These are phyloP conservation scores for Sporothrix brasiliensis DNA, from an alignment of 2,329 filamentous ascomycete genomes.

Conservation along the genomic window DNA sequence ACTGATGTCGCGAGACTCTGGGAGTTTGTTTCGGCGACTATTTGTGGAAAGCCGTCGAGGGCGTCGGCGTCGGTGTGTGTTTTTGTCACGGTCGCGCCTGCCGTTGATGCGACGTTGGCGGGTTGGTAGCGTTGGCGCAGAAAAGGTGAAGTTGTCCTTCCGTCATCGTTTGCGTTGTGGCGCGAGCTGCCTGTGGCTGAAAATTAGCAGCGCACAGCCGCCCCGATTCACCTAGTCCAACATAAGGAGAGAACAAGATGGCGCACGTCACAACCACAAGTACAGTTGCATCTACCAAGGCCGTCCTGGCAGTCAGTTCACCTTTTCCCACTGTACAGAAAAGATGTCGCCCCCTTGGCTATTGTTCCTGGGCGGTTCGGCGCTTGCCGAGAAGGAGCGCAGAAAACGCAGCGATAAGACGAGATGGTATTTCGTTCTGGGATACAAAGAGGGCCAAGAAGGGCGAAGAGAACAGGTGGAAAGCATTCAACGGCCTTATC, in stretches of 20 bases:
- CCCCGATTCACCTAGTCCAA: background rate
- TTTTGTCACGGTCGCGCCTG: background rate
- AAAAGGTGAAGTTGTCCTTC: slow-evolving; percentile 25
- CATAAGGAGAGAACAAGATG: background rate
- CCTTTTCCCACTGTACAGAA: background rate
- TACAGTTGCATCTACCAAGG: background rate
- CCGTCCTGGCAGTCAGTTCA: background rate
- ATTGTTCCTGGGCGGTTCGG: background rate
- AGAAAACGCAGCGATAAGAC: no score
- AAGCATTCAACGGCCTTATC: background rate
- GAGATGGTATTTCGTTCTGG: background rate
- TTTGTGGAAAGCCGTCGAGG: background rate
- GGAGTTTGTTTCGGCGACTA: background rate
- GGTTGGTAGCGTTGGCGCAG: slow-evolving; percentile 5
- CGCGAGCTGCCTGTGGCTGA: slow-evolving; percentile 27
- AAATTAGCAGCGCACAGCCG: background rate
- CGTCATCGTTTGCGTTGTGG: slow-evolving; percentile 22
- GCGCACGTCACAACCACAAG: background rate
- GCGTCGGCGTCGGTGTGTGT: background rate
- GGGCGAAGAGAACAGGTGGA: background rate
- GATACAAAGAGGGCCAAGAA: background rate
- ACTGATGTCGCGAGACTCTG: background rate
- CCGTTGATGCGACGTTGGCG: slow-evolving; percentile 11
- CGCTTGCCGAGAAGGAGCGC: slow-evolving; percentile 9
- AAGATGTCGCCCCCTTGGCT: background rate